phyloP scores from a whole-genome alignment of 2,329 filamentous ascomycete species.

The Westerdykella ornata region DNA sequence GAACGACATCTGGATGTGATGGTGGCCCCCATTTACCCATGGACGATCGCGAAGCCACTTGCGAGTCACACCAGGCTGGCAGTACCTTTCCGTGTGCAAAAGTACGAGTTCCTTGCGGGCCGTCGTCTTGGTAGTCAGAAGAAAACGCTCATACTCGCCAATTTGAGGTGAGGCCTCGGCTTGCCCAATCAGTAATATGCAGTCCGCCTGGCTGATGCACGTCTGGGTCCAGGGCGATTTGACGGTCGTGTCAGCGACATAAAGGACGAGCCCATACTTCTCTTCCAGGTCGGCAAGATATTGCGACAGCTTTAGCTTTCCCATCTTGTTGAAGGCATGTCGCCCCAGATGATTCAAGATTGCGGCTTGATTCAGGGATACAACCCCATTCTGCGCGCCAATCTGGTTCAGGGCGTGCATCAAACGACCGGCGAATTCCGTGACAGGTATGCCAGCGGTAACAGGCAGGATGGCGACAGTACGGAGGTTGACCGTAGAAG shows the following conservation, averaged over 20 bases:
- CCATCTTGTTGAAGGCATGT: slow-evolving; percentile 95
- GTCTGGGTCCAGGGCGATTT: slow-evolving; percentile 98
- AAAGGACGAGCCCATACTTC: slow-evolving; percentile 91
- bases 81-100: slow-evolving; percentile 83
- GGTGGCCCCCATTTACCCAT: slow-evolving; percentile 97
- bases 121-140: slow-evolving; percentile 95
- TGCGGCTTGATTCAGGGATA: slow-evolving; percentile 83
- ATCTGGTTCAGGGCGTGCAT: slow-evolving; percentile 86
- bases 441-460: slow-evolving; percentile 82
- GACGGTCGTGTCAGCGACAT: slow-evolving; percentile 93
- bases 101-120: slow-evolving; percentile 88
- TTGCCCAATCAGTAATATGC: slow-evolving; percentile 84
- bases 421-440: slow-evolving; percentile 86
- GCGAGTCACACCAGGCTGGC: slow-evolving; percentile 73
- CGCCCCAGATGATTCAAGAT: slow-evolving; percentile 92
- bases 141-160: slow-evolving; percentile 92
- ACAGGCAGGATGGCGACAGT: slow-evolving; percentile 91
- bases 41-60: slow-evolving; percentile 82
- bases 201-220: slow-evolving; percentile 94
- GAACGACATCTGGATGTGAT: slow-evolving; percentile 94
- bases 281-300: slow-evolving; percentile 96
- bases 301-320: slow-evolving; percentile 89
- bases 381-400: slow-evolving; percentile 81
- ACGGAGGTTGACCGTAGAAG: slow-evolving; percentile 83
- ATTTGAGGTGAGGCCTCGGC: slow-evolving; percentile 85